Conservation (phyloP, 2,329 filamentous ascomycete genomes). For the Uncinocarpus reesii region DNA sequence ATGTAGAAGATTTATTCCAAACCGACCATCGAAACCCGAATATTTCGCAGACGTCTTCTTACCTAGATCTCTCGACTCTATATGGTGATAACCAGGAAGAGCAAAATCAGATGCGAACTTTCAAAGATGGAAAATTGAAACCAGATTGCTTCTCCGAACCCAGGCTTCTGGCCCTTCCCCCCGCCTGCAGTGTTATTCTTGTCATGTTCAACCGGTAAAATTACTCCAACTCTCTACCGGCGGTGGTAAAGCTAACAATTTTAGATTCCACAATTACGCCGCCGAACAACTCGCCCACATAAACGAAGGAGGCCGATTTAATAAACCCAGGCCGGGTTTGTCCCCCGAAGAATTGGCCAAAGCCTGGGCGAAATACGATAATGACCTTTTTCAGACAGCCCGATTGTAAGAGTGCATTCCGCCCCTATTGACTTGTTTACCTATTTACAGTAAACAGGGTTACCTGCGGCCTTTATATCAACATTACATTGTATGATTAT, state of each 20-base stretch:
- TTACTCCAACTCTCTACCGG: slow-evolving; percentile 50
- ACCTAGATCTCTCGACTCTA: slow-evolving; percentile 39
- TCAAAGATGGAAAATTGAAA: slow-evolving; percentile 32
- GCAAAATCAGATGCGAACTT: slow-evolving; percentile 29
- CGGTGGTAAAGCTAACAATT: not conserved
- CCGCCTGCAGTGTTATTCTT: slow-evolving; percentile 28
- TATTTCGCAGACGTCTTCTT: slow-evolving; percentile 36
- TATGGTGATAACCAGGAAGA: slow-evolving; percentile 33
- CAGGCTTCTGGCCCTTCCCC: slow-evolving; percentile 27
- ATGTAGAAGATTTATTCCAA: slow-evolving; percentile 36
- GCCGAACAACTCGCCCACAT: slow-evolving; percentile 31
- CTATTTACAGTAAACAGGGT: slow-evolving; percentile 18
- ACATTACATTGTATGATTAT: slow-evolving; percentile 30
- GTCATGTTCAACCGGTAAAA: slow-evolving; percentile 39
- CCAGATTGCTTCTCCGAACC: slow-evolving; percentile 31
- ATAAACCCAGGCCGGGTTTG: slow-evolving; percentile 16
- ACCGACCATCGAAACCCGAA: slow-evolving; percentile 29
- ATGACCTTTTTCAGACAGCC: slow-evolving; percentile 30
- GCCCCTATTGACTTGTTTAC: not conserved
- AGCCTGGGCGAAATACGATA: slow-evolving; percentile 30
- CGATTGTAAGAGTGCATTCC: slow-evolving; percentile 21
- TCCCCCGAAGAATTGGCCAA: slow-evolving; percentile 22
- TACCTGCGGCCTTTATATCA: slow-evolving; percentile 27
- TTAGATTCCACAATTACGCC: slow-evolving; percentile 32
- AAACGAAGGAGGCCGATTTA: slow-evolving; percentile 36